These are phyloP conservation scores for Blumeriella jaapii DNA, from an alignment of 2,329 filamentous ascomycete genomes.

Conservation along the genomic window DNA sequence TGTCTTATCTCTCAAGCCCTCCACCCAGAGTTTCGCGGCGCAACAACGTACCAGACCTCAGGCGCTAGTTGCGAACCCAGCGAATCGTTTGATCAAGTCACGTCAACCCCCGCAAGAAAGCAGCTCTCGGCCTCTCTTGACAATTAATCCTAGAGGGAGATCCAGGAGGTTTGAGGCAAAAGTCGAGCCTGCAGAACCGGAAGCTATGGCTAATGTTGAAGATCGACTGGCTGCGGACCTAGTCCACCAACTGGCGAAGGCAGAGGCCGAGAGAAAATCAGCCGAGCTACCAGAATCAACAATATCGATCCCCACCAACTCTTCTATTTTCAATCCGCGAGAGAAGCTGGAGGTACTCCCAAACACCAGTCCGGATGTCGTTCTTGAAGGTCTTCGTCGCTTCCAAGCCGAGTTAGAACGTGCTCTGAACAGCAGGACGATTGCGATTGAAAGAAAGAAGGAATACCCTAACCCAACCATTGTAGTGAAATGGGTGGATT, in stretches of 20 bases:
- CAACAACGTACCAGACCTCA: conserved; percentile 49
- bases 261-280: conserved; percentile 15
- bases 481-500: conserved; percentile 76
- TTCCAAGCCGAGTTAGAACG: conserved; percentile 51
- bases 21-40: conserved; percentile 54
- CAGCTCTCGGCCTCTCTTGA: conserved; percentile 12
- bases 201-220: conserved; percentile 21
- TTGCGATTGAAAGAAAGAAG: conserved; percentile 46
- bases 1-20: conserved; percentile 28
- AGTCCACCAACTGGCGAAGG: conserved; percentile 19
- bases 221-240: conserved; percentile 24
- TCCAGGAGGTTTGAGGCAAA: conserved; percentile 8
- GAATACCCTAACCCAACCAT: conserved; percentile 45
- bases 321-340: conserved; percentile 39
- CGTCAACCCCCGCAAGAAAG: conserved; percentile 13
- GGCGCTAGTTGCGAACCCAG: conserved; percentile 23
- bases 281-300: conserved; percentile 25
- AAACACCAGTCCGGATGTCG: conserved; percentile 44
- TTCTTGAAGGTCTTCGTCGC: conserved; percentile 42
- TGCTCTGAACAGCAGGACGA: conserved; percentile 50
- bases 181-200: conserved; percentile 7
- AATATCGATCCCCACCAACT: conserved; percentile 29
- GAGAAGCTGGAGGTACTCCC: conserved; percentile 40
- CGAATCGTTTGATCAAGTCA: conserved; percentile 13
- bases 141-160: conserved; percentile 7